These are phyloP conservation scores for Phytophthora multivora DNA, from an alignment of 352 stramenopile genomes.

Conservation along the genomic window DNA sequence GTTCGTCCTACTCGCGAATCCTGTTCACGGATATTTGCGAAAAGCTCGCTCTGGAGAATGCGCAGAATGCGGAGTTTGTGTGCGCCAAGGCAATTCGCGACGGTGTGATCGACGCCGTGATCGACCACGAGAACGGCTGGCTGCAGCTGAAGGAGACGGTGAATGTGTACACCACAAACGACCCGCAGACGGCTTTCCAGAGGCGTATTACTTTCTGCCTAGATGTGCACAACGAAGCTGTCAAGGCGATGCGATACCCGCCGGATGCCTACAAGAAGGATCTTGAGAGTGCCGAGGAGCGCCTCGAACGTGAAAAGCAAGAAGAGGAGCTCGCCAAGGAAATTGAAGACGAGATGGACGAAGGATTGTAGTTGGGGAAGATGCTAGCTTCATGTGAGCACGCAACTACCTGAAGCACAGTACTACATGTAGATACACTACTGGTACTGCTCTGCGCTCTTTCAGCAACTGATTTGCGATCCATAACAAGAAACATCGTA, in stretches of 20 bases:
- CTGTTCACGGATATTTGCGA: constrained; percentile 92
- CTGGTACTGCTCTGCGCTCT: too few relatives aligned
- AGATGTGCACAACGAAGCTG: constrained; percentile 98
- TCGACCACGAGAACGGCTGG: constrained; percentile 96
- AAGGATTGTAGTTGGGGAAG: constrained; percentile 64
- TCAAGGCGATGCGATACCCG: constrained; percentile 98
- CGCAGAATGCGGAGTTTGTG: constrained; percentile 96
- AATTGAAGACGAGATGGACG: constrained; percentile 97
- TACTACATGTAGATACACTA: too few relatives aligned
- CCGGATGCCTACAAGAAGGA: constrained; percentile 98
- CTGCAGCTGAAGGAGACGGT: constrained; percentile 91
- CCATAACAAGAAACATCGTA: constrained; percentile 23
- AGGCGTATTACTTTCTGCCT: constrained; percentile 98
- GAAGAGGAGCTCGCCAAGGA: constrained; percentile 96
- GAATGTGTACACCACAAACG: constrained; percentile 92
- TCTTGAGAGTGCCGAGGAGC: constrained; percentile 91
- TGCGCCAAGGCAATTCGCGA: constrained; percentile 98
- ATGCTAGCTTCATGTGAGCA: constrained; percentile 1
- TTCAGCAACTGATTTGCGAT: constrained; percentile 4
- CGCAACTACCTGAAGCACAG: not conserved
- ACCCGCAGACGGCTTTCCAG: constrained; percentile 96
- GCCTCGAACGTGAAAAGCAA: constrained; percentile 92
- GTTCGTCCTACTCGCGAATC: constrained; percentile 94
- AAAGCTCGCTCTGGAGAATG: constrained; percentile 93
- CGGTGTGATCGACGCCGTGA: constrained; percentile 97